Percentiles rank a stretch among this genome's conserved stretches.
These are phyloP conservation scores for Helichrysum umbraculigerum DNA, from an alignment of 129 eudicot species.

Conservation along the genomic window DNA sequence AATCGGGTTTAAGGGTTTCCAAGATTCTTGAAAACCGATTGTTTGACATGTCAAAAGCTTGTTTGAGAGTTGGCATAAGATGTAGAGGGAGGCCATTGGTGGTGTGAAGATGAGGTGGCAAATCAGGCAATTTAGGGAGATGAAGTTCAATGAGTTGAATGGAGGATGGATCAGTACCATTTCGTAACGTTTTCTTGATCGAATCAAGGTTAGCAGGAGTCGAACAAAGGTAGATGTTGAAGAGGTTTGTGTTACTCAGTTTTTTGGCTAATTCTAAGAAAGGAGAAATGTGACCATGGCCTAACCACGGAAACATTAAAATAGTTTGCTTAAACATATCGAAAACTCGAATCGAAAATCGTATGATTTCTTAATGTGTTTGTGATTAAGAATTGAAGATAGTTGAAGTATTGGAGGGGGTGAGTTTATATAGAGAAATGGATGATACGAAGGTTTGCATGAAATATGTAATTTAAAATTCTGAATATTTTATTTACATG, in stretches of 20 bases:
- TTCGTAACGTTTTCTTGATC: background rate
- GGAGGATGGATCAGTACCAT: background rate
- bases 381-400: background rate
- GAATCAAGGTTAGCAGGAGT: slow-evolving; percentile 35
- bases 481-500: background rate
- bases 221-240: slow-evolving; percentile 37
- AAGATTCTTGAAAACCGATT: slow-evolving; percentile 15
- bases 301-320: slow-evolving; percentile 20
- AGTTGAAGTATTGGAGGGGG: background rate
- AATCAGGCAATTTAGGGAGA: background rate
- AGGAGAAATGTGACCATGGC: slow-evolving; percentile 43
- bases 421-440: background rate
- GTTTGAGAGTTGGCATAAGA: slow-evolving; percentile 36
- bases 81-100: slow-evolving; percentile 39
- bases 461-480: background rate
- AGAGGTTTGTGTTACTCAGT: slow-evolving; percentile 23
- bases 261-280: slow-evolving; percentile 35
- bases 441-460: background rate
- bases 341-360: background rate
- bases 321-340: background rate
- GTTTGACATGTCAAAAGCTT: slow-evolving; percentile 34
- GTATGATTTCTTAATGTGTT: background rate
- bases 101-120: slow-evolving; percentile 15
- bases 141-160: slow-evolving; percentile 15
- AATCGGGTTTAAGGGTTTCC: slow-evolving; percentile 29